These are phyloP conservation scores for Euphrasia arctica DNA, from an alignment of 305 asterid genomes.

Conservation along the genomic window DNA sequence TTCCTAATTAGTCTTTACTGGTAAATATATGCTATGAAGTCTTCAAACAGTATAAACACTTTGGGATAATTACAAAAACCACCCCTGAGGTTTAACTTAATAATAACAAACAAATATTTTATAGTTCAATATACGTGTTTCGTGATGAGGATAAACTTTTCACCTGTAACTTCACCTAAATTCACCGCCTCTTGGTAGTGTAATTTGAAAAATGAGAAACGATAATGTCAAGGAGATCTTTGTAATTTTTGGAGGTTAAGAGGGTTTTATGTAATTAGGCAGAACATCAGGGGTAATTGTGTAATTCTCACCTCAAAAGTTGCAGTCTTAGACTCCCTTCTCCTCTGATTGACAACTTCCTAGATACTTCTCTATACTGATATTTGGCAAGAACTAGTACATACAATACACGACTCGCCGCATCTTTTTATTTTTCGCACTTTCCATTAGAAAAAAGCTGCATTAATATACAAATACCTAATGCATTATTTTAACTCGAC, in stretches of 20 bases:
- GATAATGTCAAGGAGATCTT: background rate
- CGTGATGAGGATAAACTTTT: background rate
- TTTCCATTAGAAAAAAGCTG: too few species aligned
- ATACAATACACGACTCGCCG: too few species aligned
- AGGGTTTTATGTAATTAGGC: background rate
- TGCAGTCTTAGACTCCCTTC: too few species aligned
- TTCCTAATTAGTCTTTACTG: constrained; percentile 1
- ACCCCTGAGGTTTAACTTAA: background rate
- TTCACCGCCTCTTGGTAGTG: background rate
- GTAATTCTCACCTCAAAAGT: background rate
- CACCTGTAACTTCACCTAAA: background rate
- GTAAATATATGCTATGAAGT: constrained; percentile 3
- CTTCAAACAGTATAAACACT: background rate
- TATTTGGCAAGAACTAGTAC: too few species aligned
- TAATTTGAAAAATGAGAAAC: background rate
- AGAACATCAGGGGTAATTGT: background rate
- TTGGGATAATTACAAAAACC: background rate
- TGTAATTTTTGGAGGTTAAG: background rate
- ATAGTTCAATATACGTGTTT: background rate
- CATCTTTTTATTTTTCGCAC: too few species aligned
- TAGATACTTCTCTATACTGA: too few species aligned
- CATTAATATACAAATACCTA: too few species aligned
- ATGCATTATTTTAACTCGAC: too few species aligned
- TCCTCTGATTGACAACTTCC: too few species aligned
- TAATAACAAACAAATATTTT: background rate